These are phyloP conservation scores for Smittium mucronatum DNA, from an alignment of 371 early-diverging fungal species.

Conservation along the genomic window DNA sequence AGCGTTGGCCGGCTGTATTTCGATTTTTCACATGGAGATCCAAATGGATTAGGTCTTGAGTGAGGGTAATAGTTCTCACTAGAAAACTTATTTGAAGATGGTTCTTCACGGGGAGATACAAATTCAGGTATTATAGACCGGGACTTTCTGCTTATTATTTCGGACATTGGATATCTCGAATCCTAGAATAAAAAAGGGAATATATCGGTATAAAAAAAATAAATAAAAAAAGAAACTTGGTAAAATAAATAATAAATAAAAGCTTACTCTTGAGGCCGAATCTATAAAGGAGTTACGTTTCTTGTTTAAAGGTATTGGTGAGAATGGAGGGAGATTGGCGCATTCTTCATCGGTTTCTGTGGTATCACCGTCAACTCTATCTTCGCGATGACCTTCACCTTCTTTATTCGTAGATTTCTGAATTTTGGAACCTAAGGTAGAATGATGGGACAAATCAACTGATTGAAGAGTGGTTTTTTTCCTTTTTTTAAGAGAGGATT, in stretches of 20 bases:
- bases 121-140: background rate
- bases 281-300: background rate
- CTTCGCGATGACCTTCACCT: background rate
- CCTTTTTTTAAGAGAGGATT: background rate
- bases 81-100: background rate
- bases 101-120: background rate
- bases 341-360: slow-evolving; percentile 13
- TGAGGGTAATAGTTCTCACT: background rate
- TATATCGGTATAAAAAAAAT: no score
- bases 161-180: background rate
- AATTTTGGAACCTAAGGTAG: background rate
- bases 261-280: background rate
- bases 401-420: background rate
- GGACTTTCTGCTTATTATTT: background rate
- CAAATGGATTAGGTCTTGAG: background rate
- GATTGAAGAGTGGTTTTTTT: background rate
- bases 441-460: background rate
- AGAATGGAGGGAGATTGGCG: slow-evolving; percentile 7
- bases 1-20: background rate
- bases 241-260: background rate
- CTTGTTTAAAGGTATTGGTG: background rate
- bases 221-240: no score
- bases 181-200: background rate
- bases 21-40: background rate
- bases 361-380: slow-evolving; percentile 8